phyloP scores from a whole-genome alignment of 805 yeast species.

The Kuraishia hungarica region DNA sequence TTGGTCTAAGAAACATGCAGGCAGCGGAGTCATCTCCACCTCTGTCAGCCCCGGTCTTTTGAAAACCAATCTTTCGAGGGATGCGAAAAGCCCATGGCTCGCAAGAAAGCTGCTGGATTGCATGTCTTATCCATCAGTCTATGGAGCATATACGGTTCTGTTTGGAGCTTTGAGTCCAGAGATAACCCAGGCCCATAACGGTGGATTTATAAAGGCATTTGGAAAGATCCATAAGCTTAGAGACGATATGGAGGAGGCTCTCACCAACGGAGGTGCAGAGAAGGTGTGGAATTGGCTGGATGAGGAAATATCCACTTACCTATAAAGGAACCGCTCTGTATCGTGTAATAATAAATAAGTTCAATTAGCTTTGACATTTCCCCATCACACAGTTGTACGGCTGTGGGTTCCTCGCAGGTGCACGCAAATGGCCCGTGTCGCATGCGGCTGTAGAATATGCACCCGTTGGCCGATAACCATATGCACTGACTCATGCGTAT shows the following conservation, averaged over 20 bases:
- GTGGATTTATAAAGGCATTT: conserved; percentile 22
- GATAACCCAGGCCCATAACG: conserved; percentile 16
- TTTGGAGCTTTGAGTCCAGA: conserved; percentile 28
- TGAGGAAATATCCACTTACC: conserved; percentile 2
- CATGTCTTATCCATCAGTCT: conserved; percentile 1
- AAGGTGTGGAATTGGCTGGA: conserved; percentile 28
- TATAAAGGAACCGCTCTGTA: too few relatives aligned
- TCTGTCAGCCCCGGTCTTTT: conserved; percentile 6
- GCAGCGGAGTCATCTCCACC: conserved; percentile 2
- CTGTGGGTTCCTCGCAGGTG: too few relatives aligned
- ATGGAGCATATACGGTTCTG: conserved; percentile 29
- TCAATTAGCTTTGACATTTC: too few relatives aligned
- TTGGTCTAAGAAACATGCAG: conserved; percentile 15
- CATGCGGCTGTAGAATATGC: background rate
- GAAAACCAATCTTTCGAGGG: background rate
- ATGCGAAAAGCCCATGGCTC: background rate
- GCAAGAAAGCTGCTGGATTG: background rate
- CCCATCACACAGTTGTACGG: too few relatives aligned
- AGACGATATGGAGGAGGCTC: conserved; percentile 24
- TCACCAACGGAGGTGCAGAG: conserved; percentile 22
- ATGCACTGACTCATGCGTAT: background rate
- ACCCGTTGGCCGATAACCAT: background rate
- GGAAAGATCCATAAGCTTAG: conserved; percentile 20
- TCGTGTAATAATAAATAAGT: too few relatives aligned
- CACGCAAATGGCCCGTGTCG: background rate